A percentile compares a stretch with the other conserved stretches of the same genome.
These are phyloP conservation scores for Penicillium concentricum DNA, from an alignment of 2,329 filamentous ascomycete species.

Conservation along the genomic window DNA sequence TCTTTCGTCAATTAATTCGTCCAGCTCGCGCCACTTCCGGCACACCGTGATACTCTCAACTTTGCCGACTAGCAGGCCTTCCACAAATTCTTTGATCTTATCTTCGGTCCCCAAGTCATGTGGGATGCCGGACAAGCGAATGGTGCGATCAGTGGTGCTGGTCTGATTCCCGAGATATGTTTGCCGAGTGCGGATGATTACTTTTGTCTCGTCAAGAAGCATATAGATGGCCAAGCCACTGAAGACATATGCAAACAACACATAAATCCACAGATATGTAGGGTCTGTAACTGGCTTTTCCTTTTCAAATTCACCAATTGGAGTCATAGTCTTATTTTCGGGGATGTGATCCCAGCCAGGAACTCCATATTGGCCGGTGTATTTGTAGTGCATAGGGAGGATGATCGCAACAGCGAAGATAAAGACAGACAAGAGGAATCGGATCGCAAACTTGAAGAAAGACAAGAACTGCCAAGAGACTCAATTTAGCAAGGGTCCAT, in stretches of 20 bases:
- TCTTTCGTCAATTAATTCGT: conserved; percentile 69
- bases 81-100: conserved; percentile 81
- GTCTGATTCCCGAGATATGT: conserved; percentile 90
- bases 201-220: conserved; percentile 77
- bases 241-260: conserved; percentile 93
- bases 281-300: conserved; percentile 37
- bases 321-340: conserved; percentile 30
- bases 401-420: conserved; percentile 80
- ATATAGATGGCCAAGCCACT: conserved; percentile 77
- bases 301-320: conserved; percentile 19
- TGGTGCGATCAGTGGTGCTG: conserved; percentile 93
- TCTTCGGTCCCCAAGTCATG: conserved; percentile 73
- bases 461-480: conserved; percentile 64
- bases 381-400: conserved; percentile 78
- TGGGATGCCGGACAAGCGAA: conserved; percentile 87
- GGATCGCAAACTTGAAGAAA: conserved; percentile 94
- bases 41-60: conserved; percentile 87
- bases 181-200: conserved; percentile 81
- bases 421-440: conserved; percentile 74
- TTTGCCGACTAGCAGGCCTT: conserved; percentile 82
- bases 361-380: conserved; percentile 45
- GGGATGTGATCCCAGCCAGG: conserved; percentile 35
- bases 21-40: conserved; percentile 80
- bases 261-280: conserved; percentile 83
- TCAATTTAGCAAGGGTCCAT: conserved; percentile 5